phyloP scores from a whole-genome alignment of 1,284 basidiomycete species.

The Tilletia horrida region DNA sequence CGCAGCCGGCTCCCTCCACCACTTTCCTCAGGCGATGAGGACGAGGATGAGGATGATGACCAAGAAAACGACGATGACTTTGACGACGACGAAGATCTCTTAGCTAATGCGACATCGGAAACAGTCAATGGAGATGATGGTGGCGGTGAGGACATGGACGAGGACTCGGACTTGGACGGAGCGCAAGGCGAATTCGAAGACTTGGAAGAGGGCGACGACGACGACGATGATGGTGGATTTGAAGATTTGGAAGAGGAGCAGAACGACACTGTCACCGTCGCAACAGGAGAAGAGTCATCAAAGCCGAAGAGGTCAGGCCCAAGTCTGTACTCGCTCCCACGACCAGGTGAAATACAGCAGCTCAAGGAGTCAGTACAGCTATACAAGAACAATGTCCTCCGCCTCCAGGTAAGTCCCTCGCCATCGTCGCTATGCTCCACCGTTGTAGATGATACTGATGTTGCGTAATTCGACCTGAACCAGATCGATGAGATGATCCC shows the following conservation, averaged over 20 bases:
- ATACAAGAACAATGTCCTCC: slow-evolving; percentile 78
- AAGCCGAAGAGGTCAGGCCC: slow-evolving; percentile 26
- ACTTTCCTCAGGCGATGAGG: background rate
- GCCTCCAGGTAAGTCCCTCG: slow-evolving; percentile 69
- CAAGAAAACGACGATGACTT: slow-evolving; percentile 46
- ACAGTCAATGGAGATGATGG: slow-evolving; percentile 40
- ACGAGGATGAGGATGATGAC: slow-evolving; percentile 21
- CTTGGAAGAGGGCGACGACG: slow-evolving; percentile 27
- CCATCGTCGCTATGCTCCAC: no score
- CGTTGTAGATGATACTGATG: no score
- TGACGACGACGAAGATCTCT: slow-evolving; percentile 44
- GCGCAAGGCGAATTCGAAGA: slow-evolving; percentile 50
- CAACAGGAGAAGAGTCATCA: background rate
- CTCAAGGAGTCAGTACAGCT: slow-evolving; percentile 76
- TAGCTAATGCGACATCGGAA: slow-evolving; percentile 33
- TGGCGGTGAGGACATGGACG: slow-evolving; percentile 26
- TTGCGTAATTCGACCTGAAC: no score
- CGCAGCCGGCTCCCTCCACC: background rate
- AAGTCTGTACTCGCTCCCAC: slow-evolving; percentile 59
- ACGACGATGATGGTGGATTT: slow-evolving; percentile 42
- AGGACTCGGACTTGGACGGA: background rate
- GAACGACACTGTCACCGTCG: slow-evolving; percentile 27
- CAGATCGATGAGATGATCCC: slow-evolving; percentile 52
- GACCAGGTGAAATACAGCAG: slow-evolving; percentile 67
- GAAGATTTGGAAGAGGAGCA: slow-evolving; percentile 43